Evolutionary conservation across 306 rosid species (phyloP), one percentile per base, ranked within the genome.

Genomic region (Dryas octopetala): DNA sequence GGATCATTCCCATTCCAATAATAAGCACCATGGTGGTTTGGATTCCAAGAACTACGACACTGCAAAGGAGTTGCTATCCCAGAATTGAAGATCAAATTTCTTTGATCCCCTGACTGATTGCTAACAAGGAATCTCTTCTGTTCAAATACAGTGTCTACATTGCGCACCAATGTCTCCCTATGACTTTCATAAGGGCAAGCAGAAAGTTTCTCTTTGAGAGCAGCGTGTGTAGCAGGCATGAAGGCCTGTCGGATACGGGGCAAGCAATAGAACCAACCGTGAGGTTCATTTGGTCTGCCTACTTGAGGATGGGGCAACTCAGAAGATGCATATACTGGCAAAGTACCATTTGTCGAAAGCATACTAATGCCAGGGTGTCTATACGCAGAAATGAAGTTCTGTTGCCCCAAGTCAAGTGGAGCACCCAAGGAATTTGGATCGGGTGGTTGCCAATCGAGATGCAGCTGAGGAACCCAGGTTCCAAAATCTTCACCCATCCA

Each of bases 401-500:
- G 83, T 85, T 80, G 94, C 85, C 87, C 91, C 76, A 4, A 46
- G 53, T 57, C 84, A 53, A 62, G 82, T 52, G 80, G 85, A 74
- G 77, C 78, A 76, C 83, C 75, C 26, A 75, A 64, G 49, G 90
- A 68, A 71, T 73, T 76, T 41, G 79, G 61, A 87, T 79, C 60
- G 64, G 91, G 86, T 63, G 97, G 81, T 77, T 86, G 89, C 88
- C 83, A 63, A 85, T 82, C 83, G 48, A 74, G 73, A 64, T 62
- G 89, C 81, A 77, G 77, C 83, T 77, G 82, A 46, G 79, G 88
- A 53, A 68, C 61, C 89, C 93, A 83, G 62, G 80, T 57, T 83
- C 86, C 83, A 62, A 88, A 81, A 81, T 91, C 86, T 67, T 89
- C 88, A 70, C 90, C 93, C 99, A 96, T 96, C 78, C 85, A 79